These are phyloP conservation scores for Ophiostoma perfectum DNA, from an alignment of 2,329 filamentous ascomycete genomes.

Conservation along the genomic window DNA sequence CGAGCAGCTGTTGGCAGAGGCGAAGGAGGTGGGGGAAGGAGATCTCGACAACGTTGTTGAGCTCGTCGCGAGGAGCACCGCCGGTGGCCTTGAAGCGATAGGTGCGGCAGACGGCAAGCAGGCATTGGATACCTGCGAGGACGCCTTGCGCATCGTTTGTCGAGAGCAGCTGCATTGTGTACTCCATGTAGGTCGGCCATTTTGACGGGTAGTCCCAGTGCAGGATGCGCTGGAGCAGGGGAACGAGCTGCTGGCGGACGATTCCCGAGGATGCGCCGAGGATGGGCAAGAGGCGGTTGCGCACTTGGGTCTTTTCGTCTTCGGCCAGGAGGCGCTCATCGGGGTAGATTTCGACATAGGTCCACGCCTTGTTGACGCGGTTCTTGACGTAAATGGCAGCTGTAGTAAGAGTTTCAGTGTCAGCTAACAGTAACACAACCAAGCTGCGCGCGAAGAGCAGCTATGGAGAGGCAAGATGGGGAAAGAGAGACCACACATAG, in stretches of 20 bases:
- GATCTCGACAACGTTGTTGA: conserved; percentile 88
- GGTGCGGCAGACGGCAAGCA: conserved; percentile 89
- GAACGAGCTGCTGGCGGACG: conserved; percentile 87
- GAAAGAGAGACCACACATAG: no score
- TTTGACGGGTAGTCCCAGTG: conserved; percentile 90
- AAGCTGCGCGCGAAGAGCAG: no score
- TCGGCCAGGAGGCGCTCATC: conserved; percentile 74
- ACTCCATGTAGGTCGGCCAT: conserved; percentile 93
- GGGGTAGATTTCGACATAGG: conserved; percentile 66
- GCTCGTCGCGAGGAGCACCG: conserved; percentile 70
- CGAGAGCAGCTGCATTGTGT: conserved; percentile 82
- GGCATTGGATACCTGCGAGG: conserved; percentile 87
- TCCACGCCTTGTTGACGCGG: conserved; percentile 89
- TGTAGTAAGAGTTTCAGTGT: conserved; percentile 35
- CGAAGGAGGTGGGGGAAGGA: conserved; percentile 82
- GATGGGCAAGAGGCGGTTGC: conserved; percentile 82
- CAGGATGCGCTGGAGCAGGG: conserved; percentile 90
- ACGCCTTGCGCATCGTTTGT: conserved; percentile 81
- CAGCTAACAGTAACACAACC: background rate
- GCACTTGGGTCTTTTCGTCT: conserved; percentile 80
- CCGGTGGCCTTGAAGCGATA: conserved; percentile 86
- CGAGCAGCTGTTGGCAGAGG: conserved; percentile 83
- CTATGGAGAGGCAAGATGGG: no score
- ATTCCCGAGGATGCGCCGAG: conserved; percentile 73
- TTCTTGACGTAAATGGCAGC: conserved; percentile 98